Evolutionary conservation across 495 filamentous ascomycete genomes (phyloP), one percentile per base, ranked within the genome.

Genomic region (Melanomma pulvis-pyrius): DNA sequence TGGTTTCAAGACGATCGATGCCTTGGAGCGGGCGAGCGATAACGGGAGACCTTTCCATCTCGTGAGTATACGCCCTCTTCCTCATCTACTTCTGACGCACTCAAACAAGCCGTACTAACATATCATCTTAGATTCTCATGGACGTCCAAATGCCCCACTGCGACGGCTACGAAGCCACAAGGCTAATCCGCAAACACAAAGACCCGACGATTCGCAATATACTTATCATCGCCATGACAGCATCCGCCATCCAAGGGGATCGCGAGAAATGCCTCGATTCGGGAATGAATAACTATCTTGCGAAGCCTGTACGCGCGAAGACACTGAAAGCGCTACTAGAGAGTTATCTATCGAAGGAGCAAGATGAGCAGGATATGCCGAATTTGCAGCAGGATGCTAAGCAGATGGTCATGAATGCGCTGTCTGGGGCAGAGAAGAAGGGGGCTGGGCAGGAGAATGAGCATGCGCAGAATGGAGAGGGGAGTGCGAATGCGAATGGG

Each of bases 211-310:
- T 97, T 1, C 83, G 89, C 46, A 84, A 88, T 47, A 84, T 92
- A 0, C 81, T 97, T 12, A 87, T 97, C 57, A 94, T 97, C 63
- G 92, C 92, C 39, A 96, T 97, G 92, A 97, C 92, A 2, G 92
- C 92, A 1, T 89, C 86, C 55, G 92, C 92, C 17, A 97, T 97
- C 68, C 89, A 91, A 73, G 92, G 92, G 39, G 92, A 97, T 68
- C 83, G 92, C 28, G 92, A 97, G 76, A 96, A 93, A 75, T 97
- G 92, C 70, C 80, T 97, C 17, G 91, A 91, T 26, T 90, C 91
- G 0, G 92, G 92, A 28, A 97, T 97, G 92, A 96, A 96, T 77
- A 92, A 96, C 67, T 97, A 97, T 65, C 85, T 97, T 5, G 92
- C 92, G 25, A 97, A 97, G 74, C 92, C 92, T 9, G 92, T 97